Evolutionary conservation across 2,329 filamentous ascomycete genomes (phyloP).

Genomic region (Xylariaceae sp.): DNA sequence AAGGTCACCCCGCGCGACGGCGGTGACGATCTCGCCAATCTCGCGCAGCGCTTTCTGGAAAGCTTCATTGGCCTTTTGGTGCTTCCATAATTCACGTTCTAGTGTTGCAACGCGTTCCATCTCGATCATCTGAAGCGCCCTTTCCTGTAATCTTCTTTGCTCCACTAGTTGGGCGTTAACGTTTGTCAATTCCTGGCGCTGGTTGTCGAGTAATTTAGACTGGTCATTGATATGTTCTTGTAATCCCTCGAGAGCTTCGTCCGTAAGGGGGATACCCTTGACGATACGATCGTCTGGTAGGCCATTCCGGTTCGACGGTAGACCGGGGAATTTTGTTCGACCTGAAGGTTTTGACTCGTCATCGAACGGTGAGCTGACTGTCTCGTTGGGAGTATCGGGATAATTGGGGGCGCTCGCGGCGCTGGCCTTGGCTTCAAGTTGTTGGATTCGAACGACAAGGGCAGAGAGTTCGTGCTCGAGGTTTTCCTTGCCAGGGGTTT

Average conservation of each 20-base stretch:
- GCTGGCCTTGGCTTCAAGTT: constrained; percentile 80
- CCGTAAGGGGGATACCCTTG: constrained; percentile 66
- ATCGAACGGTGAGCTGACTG: constrained; percentile 68
- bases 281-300: constrained; percentile 43
- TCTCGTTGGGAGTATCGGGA: constrained; percentile 84
- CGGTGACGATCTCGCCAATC: constrained; percentile 96
- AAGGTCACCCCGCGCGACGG: constrained; percentile 91
- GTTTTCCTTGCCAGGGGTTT: constrained; percentile 75
- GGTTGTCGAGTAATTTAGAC: constrained; percentile 87
- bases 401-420: constrained; percentile 64
- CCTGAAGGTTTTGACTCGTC: constrained; percentile 50
- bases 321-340: constrained; percentile 55
- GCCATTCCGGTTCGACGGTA: constrained; percentile 47
- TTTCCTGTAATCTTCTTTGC: constrained; percentile 84
- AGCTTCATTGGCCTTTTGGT: constrained; percentile 96
- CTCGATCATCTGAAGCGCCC: constrained; percentile 82
- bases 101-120: constrained; percentile 86
- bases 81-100: constrained; percentile 93
- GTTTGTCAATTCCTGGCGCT: constrained; percentile 83
- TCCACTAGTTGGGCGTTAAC: constrained; percentile 86
- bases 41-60: constrained; percentile 97
- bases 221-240: constrained; percentile 93
- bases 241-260: constrained; percentile 84
- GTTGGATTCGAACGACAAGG: constrained; percentile 77
- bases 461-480: constrained; percentile 85